Base-by-base conservation (phyloP, 2,329 filamentous ascomycete genomes). In the Neoarthrinium moseri region DNA sequence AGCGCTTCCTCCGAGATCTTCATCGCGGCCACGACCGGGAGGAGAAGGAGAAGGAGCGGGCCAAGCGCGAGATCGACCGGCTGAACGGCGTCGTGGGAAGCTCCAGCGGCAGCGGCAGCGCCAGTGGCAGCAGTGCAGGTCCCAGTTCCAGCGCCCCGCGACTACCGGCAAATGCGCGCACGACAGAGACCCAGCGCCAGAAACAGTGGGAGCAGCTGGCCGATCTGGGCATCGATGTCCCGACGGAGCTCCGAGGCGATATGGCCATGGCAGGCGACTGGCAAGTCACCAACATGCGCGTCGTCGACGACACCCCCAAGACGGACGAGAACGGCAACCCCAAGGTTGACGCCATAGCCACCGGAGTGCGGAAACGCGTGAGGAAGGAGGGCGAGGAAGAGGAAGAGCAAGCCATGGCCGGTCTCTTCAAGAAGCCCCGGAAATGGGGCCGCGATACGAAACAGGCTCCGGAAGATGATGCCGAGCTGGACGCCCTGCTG, bases 231-330 rank as follows among this genome's bases (percentile, higher is more conserved):
- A 83, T 99, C 39, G 81, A 83, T 37, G 80, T 97, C 44, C 94
- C 94, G 1, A 84, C 89, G 35, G 84, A 87, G 53, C 83, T 89
- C 46, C 77, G 89, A 48, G 75, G 79, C 2, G 89, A 94, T 49
- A 83, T 96, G 81, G 91, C 91, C 5, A 83, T 96, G 72, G 84
- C 86, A 4, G 90, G 94, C 24, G 88, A 95, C 43, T 99, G 92
- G 92, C 83, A 89, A 0, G 80, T 85, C 10, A 84, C 80, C 48
- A 82, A 79, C 5, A 80, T 89, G 32, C 75, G 81, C 35, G 74
- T 82, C 4, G 67, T 84, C 18, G 68, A 75, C 12, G 71, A 74
- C 10, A 64, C 65, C 12, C 53, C 52, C 18, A 52, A 50, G 63
- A 55, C 24, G 54, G 69, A 74, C 17, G 69, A 70, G 5, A 65